Percentiles rank a stretch among this genome's conserved stretches.
phyloP scores from a whole-genome alignment of 306 rosid species.

The Lagenaria siceraria region DNA sequence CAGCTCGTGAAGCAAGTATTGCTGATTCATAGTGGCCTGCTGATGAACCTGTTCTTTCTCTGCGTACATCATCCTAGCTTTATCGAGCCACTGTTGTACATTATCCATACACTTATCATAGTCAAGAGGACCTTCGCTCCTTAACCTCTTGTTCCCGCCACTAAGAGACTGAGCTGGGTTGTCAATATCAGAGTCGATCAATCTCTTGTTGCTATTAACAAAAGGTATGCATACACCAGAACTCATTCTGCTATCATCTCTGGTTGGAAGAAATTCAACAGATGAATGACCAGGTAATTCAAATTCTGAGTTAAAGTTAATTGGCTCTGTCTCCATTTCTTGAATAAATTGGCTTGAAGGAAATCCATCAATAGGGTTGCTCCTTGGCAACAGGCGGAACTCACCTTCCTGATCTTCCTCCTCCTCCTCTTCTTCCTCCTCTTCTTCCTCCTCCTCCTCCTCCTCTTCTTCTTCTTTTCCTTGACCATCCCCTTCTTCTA shows the following conservation, averaged over 20 bases:
- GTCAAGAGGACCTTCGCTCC: conserved; percentile 43
- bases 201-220: conserved; percentile 70
- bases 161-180: conserved; percentile 32
- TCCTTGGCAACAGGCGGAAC: conserved; percentile 44
- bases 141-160: conserved; percentile 53
- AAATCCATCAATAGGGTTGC: conserved; percentile 47
- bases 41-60: conserved; percentile 47
- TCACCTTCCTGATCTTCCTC: conserved; percentile 41
- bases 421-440: conserved; percentile 28
- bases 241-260: conserved; percentile 52
- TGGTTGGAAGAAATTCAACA: conserved; percentile 47
- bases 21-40: conserved; percentile 38
- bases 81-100: conserved; percentile 44
- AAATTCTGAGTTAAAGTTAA: conserved; percentile 50
- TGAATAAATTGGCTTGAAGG: conserved; percentile 48
- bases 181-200: conserved; percentile 36
- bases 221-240: conserved; percentile 40
- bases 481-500: conserved; percentile 11
- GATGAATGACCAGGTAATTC: conserved; percentile 43
- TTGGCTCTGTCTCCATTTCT: conserved; percentile 34
- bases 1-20: conserved; percentile 43
- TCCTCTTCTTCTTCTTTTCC: conserved; percentile 17
- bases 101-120: conserved; percentile 52
- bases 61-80: conserved; percentile 48
- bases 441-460: conserved; percentile 12